These are phyloP conservation scores for Thuidium tamariscinum DNA, from an alignment of 225 moss, liverwort and hornwort genomes.

Conservation along the genomic window DNA sequence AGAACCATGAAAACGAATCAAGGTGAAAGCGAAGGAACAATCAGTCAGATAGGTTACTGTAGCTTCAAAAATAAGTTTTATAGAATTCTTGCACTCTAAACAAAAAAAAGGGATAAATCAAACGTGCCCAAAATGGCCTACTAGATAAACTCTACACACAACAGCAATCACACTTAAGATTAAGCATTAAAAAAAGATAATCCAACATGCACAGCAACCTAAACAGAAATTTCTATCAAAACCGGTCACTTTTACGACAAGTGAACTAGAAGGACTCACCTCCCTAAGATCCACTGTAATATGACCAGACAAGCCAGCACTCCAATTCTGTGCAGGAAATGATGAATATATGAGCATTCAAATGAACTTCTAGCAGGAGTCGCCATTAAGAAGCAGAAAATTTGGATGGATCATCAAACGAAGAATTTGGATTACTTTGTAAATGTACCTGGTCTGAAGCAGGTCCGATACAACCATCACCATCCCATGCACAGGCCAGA, in stretches of 20 bases:
- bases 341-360: neutral
- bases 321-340: slow-evolving; percentile 51
- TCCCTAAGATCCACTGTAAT: slow-evolving; percentile 77
- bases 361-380: neutral
- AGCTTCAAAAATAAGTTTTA: neutral
- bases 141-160: neutral
- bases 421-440: neutral
- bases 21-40: neutral
- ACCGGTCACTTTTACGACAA: neutral
- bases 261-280: slow-evolving; percentile 18
- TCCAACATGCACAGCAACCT: neutral
- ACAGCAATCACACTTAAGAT: neutral
- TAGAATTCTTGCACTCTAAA: neutral
- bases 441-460: slow-evolving; percentile 33
- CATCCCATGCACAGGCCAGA: slow-evolving; percentile 16
- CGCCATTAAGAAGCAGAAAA: neutral
- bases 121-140: neutral
- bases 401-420: neutral
- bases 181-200: neutral
- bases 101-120: neutral
- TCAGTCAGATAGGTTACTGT: neutral
- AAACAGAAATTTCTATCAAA: neutral
- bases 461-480: slow-evolving; percentile 13
- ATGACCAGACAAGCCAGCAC: slow-evolving; percentile 74
- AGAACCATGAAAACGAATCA: neutral